These are phyloP conservation scores for Nicotiana sylvestris DNA, from an alignment of 257 asterid species.

Conservation along the genomic window DNA sequence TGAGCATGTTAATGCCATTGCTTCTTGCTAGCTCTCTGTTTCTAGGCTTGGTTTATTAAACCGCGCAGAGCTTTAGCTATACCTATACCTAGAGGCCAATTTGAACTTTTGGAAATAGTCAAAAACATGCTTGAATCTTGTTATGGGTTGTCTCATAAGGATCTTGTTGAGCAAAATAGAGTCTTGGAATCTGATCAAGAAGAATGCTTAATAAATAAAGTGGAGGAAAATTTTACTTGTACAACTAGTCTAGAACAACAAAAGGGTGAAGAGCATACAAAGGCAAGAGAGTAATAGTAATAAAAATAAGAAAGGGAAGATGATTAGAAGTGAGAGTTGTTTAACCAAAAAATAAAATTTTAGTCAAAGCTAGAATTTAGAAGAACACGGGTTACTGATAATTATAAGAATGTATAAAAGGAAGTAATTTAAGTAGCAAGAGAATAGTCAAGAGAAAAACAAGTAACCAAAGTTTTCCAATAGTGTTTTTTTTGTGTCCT, in stretches of 20 bases:
- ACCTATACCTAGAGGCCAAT: constrained; percentile 64
- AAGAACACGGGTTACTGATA: too few species aligned
- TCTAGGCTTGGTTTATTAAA: too few species aligned
- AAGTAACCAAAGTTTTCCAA: too few species aligned
- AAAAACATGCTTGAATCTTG: constrained; percentile 68
- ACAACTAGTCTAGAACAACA: neutral
- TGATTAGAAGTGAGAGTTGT: constrained; percentile 31
- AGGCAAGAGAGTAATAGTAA: constrained; percentile 29
- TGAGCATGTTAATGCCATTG: too few species aligned
- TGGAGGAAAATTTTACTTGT: neutral
- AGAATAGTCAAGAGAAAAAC: too few species aligned
- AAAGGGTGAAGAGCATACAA: neutral
- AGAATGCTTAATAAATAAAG: constrained; percentile 14
- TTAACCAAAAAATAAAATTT: too few species aligned
- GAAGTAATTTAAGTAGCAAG: too few species aligned
- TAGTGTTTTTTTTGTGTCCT: too few species aligned
- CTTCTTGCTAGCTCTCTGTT: too few species aligned
- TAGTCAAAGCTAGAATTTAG: too few species aligned
- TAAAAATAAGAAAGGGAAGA: constrained; percentile 11
- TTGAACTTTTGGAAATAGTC: constrained; percentile 91
- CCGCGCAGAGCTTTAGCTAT: constrained; percentile 31
- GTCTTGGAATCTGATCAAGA: constrained; percentile 20
- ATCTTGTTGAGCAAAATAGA: constrained; percentile 52
- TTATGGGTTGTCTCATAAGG: constrained; percentile 65
- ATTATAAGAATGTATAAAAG: too few species aligned